Percentiles rank a stretch among this genome's conserved stretches.
phyloP scores from a whole-genome alignment of 2,329 filamentous ascomycete genomes.

The Calonectria honghensis region DNA sequence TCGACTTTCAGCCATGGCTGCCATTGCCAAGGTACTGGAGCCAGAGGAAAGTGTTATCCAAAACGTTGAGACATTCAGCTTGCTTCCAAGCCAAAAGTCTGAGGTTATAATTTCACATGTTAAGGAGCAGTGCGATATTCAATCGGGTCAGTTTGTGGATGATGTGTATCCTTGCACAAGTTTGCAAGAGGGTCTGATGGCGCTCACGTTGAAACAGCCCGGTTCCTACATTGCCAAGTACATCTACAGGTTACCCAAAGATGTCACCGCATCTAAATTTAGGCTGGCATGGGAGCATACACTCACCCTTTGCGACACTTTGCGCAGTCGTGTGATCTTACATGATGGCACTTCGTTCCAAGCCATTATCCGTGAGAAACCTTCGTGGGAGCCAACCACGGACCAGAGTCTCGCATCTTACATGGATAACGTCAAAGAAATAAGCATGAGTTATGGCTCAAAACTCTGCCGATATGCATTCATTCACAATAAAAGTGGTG shows the following conservation, averaged over 20 bases:
- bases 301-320: background rate
- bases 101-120: background rate
- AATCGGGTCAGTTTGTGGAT: conserved; percentile 43
- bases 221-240: conserved; percentile 35
- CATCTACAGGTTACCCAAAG: conserved; percentile 3
- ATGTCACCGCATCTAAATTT: background rate
- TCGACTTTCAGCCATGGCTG: conserved; percentile 3
- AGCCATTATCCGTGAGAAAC: background rate
- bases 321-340: background rate
- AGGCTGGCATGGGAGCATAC: background rate
- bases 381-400: background rate
- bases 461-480: background rate
- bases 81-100: background rate
- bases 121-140: conserved; percentile 1
- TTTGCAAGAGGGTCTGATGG: conserved; percentile 60
- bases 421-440: background rate
- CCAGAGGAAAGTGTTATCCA: background rate
- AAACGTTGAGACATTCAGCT: background rate
- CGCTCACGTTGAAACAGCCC: conserved; percentile 32
- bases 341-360: background rate
- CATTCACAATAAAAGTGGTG: background rate
- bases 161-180: conserved; percentile 61
- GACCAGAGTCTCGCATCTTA: background rate
- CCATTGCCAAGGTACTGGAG: background rate
- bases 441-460: background rate